A percentile compares a stretch with the other conserved stretches of the same genome.
Conservation (phyloP, 352 stramenopile species). For the Pythium sukuiense region DNA sequence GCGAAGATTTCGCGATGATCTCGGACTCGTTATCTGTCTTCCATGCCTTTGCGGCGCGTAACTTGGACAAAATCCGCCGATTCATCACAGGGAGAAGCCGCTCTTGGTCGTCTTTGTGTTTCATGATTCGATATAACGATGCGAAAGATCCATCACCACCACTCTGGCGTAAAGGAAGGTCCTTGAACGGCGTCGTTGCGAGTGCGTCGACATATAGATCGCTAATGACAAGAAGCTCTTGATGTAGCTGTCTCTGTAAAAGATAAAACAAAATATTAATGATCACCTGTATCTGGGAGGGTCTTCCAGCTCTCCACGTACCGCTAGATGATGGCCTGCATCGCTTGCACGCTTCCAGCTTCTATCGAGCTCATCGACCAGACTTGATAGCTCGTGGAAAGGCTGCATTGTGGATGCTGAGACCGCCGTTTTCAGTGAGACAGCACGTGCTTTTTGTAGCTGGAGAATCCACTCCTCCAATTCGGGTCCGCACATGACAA, state of each 20-base stretch:
- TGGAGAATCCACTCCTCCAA: slow-evolving; percentile 10
- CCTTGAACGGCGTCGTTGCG: slow-evolving; percentile 43
- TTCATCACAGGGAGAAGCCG: slow-evolving; percentile 34
- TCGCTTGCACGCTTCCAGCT: background rate
- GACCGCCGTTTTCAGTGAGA: slow-evolving; percentile 4
- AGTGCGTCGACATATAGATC: slow-evolving; percentile 54
- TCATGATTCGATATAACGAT: slow-evolving; percentile 29
- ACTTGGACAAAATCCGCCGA: slow-evolving; percentile 41
- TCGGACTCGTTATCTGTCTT: background rate
- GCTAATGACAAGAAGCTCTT: slow-evolving; percentile 27
- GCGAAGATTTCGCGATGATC: background rate
- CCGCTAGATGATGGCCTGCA: slow-evolving; percentile 9
- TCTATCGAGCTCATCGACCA: slow-evolving; percentile 3
- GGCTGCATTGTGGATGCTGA: slow-evolving; percentile 7
- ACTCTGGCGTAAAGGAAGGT: slow-evolving; percentile 12
- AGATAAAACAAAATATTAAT: background rate
- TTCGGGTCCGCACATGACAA: background rate
- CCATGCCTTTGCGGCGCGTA: slow-evolving; percentile 15
- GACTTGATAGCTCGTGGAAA: slow-evolving; percentile 7
- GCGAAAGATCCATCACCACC: slow-evolving; percentile 23
- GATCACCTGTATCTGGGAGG: too few relatives aligned
- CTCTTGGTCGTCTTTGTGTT: slow-evolving; percentile 36
- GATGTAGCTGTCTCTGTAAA: slow-evolving; percentile 8
- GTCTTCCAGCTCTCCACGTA: background rate
- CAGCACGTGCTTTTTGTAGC: background rate